phyloP scores from a whole-genome alignment of 495 filamentous ascomycete species.

The Cairneyella variabilis region DNA sequence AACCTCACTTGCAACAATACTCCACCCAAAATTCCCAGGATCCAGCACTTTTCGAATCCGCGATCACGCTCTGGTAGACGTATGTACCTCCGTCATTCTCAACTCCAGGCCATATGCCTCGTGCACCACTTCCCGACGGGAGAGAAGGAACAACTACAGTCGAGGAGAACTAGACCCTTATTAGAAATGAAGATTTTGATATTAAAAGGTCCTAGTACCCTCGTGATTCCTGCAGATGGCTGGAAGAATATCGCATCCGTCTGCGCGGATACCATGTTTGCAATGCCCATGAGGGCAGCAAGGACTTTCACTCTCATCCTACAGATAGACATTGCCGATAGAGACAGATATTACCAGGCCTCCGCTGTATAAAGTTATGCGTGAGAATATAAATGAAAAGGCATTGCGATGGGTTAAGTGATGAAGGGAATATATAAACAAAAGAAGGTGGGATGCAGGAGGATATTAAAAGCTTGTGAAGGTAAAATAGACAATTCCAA shows the following conservation, averaged over 20 bases:
- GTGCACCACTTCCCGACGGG: slow-evolving; percentile 2
- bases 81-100: slow-evolving; percentile 3
- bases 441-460: too few relatives aligned
- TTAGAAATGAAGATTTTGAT: background rate
- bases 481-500: too few relatives aligned
- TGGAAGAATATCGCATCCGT: background rate
- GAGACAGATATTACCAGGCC: too few relatives aligned
- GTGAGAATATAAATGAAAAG: too few relatives aligned
- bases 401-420: too few relatives aligned
- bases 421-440: too few relatives aligned
- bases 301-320: too few relatives aligned
- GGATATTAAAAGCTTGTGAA: too few relatives aligned
- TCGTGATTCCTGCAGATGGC: background rate
- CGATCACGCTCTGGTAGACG: slow-evolving; percentile 15
- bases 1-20: slow-evolving; percentile 17
- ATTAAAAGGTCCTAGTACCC: too few relatives aligned
- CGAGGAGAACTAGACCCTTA: background rate
- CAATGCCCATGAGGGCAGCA: background rate
- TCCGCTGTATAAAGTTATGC: too few relatives aligned
- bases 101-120: slow-evolving; percentile 14
- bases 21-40: slow-evolving; percentile 20
- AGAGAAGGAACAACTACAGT: slow-evolving; percentile 16
- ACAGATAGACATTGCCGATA: too few relatives aligned
- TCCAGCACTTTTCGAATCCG: slow-evolving; percentile 10
- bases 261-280: background rate